Conservation (phyloP, 192 early-diverging fungal genomes). For the Coemansia sp. region DNA sequence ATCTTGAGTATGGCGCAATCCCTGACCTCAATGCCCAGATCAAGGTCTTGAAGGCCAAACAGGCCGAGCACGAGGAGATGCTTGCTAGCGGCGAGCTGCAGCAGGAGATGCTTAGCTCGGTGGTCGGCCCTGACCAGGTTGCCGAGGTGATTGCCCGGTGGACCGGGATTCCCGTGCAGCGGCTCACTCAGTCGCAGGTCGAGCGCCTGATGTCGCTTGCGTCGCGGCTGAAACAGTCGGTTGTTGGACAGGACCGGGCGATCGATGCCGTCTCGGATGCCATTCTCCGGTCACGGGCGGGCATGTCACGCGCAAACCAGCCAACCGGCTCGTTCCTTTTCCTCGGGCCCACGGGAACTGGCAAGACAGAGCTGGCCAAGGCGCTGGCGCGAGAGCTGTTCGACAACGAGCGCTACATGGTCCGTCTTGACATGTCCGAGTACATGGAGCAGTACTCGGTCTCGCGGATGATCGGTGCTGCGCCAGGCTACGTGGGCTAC, state of each 20-base stretch:
- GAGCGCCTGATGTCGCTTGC: conserved; percentile 79
- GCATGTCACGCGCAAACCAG: conserved; percentile 70
- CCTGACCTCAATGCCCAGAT: conserved; percentile 83
- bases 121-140: conserved; percentile 88
- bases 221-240: conserved; percentile 73
- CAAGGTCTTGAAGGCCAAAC: conserved; percentile 61
- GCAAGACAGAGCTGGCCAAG: conserved; percentile 85
- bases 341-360: conserved; percentile 94
- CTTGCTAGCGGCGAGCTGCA: conserved; percentile 48
- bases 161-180: conserved; percentile 95
- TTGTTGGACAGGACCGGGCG: conserved; percentile 90
- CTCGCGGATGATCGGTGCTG: conserved; percentile 86
- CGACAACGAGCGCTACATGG: conserved; percentile 92
- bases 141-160: conserved; percentile 90
- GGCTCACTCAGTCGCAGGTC: conserved; percentile 79
- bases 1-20: conserved; percentile 90
- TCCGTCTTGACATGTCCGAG: conserved; percentile 99
- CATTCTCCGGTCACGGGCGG: conserved; percentile 84
- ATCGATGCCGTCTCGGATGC: conserved; percentile 90
- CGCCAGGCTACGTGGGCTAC: conserved; percentile 95
- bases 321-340: conserved; percentile 94
- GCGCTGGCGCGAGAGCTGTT: conserved; percentile 84
- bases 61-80: conserved; percentile 61
- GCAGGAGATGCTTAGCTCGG: conserved; percentile 71
- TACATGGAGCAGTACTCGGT: conserved; percentile 92